Evolutionary conservation across 2,329 filamentous ascomycete species (phyloP), one percentile per base, ranked within the genome.

Genomic region (Ceratocystis albifundus): DNA sequence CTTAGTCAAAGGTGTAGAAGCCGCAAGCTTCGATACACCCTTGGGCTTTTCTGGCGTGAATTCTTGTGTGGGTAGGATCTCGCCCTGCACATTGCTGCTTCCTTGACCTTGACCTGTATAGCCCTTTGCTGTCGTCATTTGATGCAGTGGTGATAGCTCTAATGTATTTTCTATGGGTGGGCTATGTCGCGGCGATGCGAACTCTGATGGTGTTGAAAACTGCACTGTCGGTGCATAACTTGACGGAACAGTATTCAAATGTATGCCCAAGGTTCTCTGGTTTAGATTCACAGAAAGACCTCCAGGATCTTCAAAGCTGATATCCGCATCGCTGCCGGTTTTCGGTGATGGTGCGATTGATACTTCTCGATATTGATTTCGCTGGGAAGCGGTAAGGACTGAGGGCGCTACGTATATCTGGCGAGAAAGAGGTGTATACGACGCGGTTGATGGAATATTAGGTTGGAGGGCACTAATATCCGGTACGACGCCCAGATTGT

Each of bases 381-480:
- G 53, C 28, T 67, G 46, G 2, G 50, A 41, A 6, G 48, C 46
- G n/a, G 36, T 61, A 15, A 64, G n/a, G 4, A 45, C 36, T 46
- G 59, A 65, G 8, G 64, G 64, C 6, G 50, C 64, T 22, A 65
- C 48, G n/a, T 65, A 65, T 10, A 65, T 59, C 28, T 53, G 45
- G 10, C 65, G 45, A 10, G 45, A 50, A 28, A 15, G 15, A 2
- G 63, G 3, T n/a, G 48, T 20, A 32, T 53, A 61, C 10, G 64
- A 64, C 7, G 46, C 67, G 4, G 64, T 66, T 15, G 30, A 65
- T 22, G 59, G 46, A 41, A 64, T 62, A 25, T 61, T n/a, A 2
- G 61, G 61, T n/a, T 48, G 48, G 12, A 64, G 50, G 6, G 22
- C 53, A 45, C 10, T 32, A 17, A 50, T 61, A 53, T 32, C 53